Percentiles rank a stretch among this genome's conserved stretches.
phyloP scores from a whole-genome alignment of 352 stramenopile species.

The Phytophthora nicotianae region DNA sequence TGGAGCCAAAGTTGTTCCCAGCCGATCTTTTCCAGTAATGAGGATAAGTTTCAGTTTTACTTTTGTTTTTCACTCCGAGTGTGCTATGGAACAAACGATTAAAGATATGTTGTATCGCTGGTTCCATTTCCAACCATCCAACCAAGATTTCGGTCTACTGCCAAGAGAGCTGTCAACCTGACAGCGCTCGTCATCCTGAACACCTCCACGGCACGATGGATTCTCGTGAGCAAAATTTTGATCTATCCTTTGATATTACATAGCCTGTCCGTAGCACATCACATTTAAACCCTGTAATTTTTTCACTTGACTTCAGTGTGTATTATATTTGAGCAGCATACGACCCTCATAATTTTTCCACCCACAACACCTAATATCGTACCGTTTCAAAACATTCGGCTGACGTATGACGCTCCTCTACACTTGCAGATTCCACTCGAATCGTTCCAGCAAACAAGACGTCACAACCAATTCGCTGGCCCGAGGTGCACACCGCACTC shows the following conservation, averaged over 20 bases:
- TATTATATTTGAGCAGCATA: too few relatives aligned
- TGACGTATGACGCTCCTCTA: constrained; percentile 23
- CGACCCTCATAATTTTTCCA: background rate
- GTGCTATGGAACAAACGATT: constrained; percentile 1
- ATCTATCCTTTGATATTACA: background rate
- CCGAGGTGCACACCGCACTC: background rate
- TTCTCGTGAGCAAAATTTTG: background rate
- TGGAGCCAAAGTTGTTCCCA: constrained; percentile 84
- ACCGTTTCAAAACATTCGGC: constrained; percentile 15
- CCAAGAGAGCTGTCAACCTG: too few relatives aligned
- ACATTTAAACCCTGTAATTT: too few relatives aligned
- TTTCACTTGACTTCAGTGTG: too few relatives aligned
- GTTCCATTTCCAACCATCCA: too few relatives aligned
- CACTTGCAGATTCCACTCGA: constrained; percentile 6
- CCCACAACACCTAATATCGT: background rate
- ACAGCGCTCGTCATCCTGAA: too few relatives aligned
- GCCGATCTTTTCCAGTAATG: constrained; percentile 82
- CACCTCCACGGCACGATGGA: background rate
- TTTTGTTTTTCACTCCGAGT: background rate
- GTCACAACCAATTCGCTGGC: constrained; percentile 13
- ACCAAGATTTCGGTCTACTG: too few relatives aligned
- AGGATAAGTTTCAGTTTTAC: background rate
- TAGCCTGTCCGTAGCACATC: background rate
- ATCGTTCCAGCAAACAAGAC: background rate
- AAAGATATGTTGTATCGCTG: background rate